Base-by-base conservation (phyloP, 1,284 basidiomycete species). In the Leccinum pallidistipes region DNA sequence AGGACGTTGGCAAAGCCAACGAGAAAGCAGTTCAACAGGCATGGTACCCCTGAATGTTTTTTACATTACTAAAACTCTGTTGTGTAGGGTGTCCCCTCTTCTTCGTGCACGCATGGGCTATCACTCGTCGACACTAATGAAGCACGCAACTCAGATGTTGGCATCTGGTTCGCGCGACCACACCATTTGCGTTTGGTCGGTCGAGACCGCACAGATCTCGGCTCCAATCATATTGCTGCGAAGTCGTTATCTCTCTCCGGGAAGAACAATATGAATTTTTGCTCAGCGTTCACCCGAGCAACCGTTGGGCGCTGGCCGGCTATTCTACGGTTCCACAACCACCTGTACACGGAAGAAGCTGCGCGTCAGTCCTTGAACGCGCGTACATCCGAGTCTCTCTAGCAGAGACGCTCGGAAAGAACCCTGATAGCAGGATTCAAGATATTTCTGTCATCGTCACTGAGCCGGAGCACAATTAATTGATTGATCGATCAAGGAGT, bases 211-310 rank as follows among this genome's bases (percentile, higher is more conserved):
- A 24, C 24, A 24, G 24, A 68, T 12, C 58, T 71, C 21, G 61
- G 63, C 31, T 57, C 16, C 40, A 69, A 64, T 38, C n/a, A 68
- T 49, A 64, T 73, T 5, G 40, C 57, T 9, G 12, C 60, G 31
- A 71, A 67, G 54, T 66, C 18, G 56, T 43, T 6, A 40, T 68
- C 31, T 59, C 64, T 11, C 63, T 72, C 16, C 70, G 72, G 27
- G 65, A 74, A 29, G 70, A 74, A 31, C 66, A 70, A 24, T 73
- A 73, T 11, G 71, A 71, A 21, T 72, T 72, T 53, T 56, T 72
- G 49, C 69, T 72, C 40, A 74, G 69, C 1, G 70, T 71, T 2
- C 63, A 74, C 52, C 62, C 68, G 5, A 68, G 53, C 57, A 62
- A 61, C 24, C 24, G 24, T 24, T 24, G 24, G 24, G 24, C 24